phyloP scores from a whole-genome alignment of 1,284 basidiomycete genomes.

The Leccinum huronense region DNA sequence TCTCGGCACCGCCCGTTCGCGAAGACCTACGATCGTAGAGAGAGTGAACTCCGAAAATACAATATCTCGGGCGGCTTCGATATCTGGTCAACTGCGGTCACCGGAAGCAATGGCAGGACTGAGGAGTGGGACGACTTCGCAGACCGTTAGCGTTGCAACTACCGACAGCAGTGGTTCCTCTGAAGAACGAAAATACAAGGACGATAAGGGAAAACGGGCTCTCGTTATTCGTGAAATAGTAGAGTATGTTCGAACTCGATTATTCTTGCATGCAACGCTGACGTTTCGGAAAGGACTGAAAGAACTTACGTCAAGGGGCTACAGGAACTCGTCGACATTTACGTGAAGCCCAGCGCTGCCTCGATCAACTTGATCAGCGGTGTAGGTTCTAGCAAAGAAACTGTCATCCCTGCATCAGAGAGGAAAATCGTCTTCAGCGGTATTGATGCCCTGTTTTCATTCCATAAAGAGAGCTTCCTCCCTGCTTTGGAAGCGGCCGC shows the following conservation, averaged over 20 bases:
- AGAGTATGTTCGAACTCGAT: conserved; percentile 52
- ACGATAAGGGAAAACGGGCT: conserved; percentile 78
- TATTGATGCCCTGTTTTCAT: conserved; percentile 86
- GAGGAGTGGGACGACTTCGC: conserved; percentile 57
- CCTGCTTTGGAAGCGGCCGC: conserved; percentile 83
- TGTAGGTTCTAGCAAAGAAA: conserved; percentile 74
- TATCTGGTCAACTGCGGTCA: conserved; percentile 58
- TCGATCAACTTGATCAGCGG: conserved; percentile 68
- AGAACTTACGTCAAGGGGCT: conserved; percentile 92
- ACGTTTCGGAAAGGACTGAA: conserved; percentile 69
- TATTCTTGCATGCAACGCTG: conserved; percentile 16
- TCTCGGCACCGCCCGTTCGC: conserved; percentile 44
- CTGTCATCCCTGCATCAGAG: conserved; percentile 82
- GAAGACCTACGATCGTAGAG: conserved; percentile 64
- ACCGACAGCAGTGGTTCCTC: conserved; percentile 66
- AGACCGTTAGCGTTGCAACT: conserved; percentile 70
- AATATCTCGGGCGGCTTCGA: conserved; percentile 40
- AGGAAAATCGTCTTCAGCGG: conserved; percentile 93
- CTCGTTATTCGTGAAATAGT: conserved; percentile 85
- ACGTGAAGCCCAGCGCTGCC: conserved; percentile 83
- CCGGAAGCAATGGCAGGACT: conserved; percentile 56
- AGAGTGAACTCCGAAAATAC: conserved; percentile 46
- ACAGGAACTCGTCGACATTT: conserved; percentile 92
- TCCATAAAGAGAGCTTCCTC: conserved; percentile 90
- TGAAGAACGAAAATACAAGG: conserved; percentile 83